Conservation (phyloP, 257 asterid genomes). For the Fraxinus pennsylvanica region DNA sequence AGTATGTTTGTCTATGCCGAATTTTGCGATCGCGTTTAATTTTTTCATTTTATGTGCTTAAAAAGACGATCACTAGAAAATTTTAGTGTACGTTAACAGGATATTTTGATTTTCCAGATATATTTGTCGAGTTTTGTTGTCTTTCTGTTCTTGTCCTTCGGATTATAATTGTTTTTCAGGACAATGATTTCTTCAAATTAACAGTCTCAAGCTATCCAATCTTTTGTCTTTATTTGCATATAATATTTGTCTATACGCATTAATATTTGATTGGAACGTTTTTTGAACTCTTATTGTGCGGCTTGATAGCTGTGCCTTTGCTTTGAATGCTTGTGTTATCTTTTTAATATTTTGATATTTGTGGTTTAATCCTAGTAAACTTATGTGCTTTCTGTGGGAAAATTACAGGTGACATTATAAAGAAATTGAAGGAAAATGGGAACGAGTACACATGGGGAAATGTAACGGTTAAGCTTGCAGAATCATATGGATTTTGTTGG, state of each 20-base stretch:
- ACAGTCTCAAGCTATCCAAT: not conserved
- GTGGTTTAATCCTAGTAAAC: not conserved
- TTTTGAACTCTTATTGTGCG: not conserved
- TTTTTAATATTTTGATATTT: not conserved
- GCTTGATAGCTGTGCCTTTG: not conserved
- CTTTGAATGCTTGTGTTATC: not conserved
- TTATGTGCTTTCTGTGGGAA: conserved; percentile 2
- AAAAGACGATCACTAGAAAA: not conserved
- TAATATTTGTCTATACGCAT: not conserved
- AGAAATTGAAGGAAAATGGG: conserved; percentile 88
- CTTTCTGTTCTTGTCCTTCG: not conserved
- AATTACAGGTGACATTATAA: conserved; percentile 74
- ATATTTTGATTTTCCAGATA: not conserved
- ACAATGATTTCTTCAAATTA: not conserved
- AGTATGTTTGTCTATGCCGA: conserved; percentile 45
- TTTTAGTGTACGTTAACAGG: not conserved
- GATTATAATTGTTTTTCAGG: not conserved
- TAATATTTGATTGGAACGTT: not conserved
- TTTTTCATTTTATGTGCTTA: not conserved
- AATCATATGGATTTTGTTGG: conserved; percentile 97
- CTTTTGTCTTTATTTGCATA: not conserved
- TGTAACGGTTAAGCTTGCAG: conserved; percentile 92
- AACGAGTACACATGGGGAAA: conserved; percentile 82
- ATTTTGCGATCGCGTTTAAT: not conserved
- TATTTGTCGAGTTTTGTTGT: not conserved